Conservation (phyloP, 1,284 basidiomycete species). For the Tylopilus orsonianus region DNA sequence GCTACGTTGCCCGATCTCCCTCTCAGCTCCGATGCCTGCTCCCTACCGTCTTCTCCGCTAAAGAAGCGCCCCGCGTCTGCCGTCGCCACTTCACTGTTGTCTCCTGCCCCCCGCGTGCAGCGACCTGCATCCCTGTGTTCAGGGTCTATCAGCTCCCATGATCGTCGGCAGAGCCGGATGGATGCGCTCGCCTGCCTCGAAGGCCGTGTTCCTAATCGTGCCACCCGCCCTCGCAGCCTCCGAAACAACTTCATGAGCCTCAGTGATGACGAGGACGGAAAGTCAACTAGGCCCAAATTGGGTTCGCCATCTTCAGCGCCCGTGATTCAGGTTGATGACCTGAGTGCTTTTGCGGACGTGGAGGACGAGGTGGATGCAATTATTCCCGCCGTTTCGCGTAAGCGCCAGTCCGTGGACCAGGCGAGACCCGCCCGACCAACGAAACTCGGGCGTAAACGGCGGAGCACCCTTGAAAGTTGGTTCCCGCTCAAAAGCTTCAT, state of each 20-base stretch:
- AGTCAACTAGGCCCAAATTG: constrained; percentile 10
- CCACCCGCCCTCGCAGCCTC: constrained; percentile 18
- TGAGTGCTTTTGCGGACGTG: constrained; percentile 28
- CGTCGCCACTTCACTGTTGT: constrained; percentile 6
- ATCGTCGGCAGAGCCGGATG: constrained; percentile 38
- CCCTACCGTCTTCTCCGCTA: constrained; percentile 1
- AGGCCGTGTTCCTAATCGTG: constrained; percentile 38
- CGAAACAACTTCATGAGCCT: constrained; percentile 63
- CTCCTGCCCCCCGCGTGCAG: constrained; percentile 1
- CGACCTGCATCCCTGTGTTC: constrained; percentile 25
- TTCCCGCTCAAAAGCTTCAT: constrained; percentile 60
- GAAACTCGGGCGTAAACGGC: constrained; percentile 26
- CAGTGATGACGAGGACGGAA: constrained; percentile 59
- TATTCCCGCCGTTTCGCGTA: constrained; percentile 8
- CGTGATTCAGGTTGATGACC: constrained; percentile 13
- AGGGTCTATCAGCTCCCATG: constrained; percentile 35
- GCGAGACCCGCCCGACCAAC: neutral
- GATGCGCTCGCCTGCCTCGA: constrained; percentile 65
- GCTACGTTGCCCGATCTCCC: constrained; percentile 38
- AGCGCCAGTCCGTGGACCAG: neutral
- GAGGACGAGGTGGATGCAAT: constrained; percentile 33
- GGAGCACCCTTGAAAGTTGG: constrained; percentile 44
- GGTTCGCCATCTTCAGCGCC: neutral
- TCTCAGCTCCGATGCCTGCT: constrained; percentile 10
- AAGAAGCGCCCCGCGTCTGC: constrained; percentile 18